Base-by-base conservation (phyloP, 352 stramenopile species). In the Pythium folliculosum region DNA sequence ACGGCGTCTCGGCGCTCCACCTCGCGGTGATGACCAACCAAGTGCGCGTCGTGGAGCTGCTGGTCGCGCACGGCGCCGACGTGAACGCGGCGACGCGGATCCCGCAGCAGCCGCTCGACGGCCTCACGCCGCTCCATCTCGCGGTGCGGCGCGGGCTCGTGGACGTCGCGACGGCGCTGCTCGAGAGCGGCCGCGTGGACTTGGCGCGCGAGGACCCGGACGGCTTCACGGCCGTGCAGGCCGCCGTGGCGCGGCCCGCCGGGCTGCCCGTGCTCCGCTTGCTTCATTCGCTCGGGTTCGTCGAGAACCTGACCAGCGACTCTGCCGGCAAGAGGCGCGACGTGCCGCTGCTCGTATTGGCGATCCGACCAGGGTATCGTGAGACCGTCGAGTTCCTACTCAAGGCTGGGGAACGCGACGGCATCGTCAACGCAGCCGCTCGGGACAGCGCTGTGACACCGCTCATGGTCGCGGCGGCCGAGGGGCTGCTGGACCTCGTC, bases 71-170 rank as follows among this genome's bases (percentile, higher is more conserved):
- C 3, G 37, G 54, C 14, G 54, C 54, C 19, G 47, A 27, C 38
- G 54, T 50, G 54, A 60, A 60, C 37, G 54, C 54, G 5, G n/a
- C n/a, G n/a, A 19, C 47, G 35, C n/a, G 7, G 13, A 44, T 23
- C 5, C 54, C 54, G 5, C 32, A 16, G 13, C 54, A 60, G 38
- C 54, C 54, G 22, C 23, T 60, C 9, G 54, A 60, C 37, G 54
- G 54, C 21, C 50, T 60, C 37, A 60, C 54, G 37, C 35, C 54
- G 35, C 37, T 60, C 19, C 54, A 60, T 60, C 54, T 60, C 35
- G 54, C 54, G 3, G 54, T 22, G 8, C 35, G 54, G 30, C 10
- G n/a, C 5, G 54, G 54, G 14, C 30, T 35, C 10, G 35, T 38
- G 19, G 54, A 47, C 1, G 38, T 51, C 35, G 54, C 38, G 2